Conservation (phyloP, 139 green algal genomes). For the Chlorokybus atmophyticus region DNA sequence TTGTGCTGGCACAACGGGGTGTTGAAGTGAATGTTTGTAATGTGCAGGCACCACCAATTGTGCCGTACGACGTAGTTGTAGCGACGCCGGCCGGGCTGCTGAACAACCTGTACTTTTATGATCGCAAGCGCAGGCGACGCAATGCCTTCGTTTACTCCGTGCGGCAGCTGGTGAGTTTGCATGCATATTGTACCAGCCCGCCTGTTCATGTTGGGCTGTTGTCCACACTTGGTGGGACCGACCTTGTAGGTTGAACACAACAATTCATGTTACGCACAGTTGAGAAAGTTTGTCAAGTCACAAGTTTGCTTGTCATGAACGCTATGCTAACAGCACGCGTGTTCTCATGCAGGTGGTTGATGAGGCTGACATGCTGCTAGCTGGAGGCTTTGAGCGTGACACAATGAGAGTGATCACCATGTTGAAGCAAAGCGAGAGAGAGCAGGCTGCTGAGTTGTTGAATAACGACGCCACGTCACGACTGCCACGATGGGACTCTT, state of each 20-base stretch:
- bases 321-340: too few species aligned
- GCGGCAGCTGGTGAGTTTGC: constrained; percentile 14
- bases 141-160: constrained; percentile 19
- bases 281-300: too few species aligned
- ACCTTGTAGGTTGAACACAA: not conserved
- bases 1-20: too few species aligned
- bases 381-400: constrained; percentile 45
- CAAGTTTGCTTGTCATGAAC: too few species aligned
- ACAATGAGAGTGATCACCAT: constrained; percentile 43
- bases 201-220: not conserved
- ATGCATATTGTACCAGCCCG: constrained; percentile 5
- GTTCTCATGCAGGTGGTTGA: constrained; percentile 91
- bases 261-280: not conserved
- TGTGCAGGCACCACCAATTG: constrained; percentile 11
- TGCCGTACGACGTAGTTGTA: constrained; percentile 19
- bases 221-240: not conserved
- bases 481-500: too few species aligned
- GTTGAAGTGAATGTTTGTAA: too few species aligned
- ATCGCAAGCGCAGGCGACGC: constrained; percentile 9
- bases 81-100: constrained; percentile 21
- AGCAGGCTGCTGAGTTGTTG: too few species aligned
- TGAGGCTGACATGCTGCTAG: constrained; percentile 87
- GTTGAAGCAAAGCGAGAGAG: constrained; percentile 22
- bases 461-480: too few species aligned
- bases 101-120: constrained; percentile 25